A percentile compares a stretch with the other conserved stretches of the same genome.
phyloP scores from a whole-genome alignment of 495 filamentous ascomycete genomes.

The Lichina pygmaea region DNA sequence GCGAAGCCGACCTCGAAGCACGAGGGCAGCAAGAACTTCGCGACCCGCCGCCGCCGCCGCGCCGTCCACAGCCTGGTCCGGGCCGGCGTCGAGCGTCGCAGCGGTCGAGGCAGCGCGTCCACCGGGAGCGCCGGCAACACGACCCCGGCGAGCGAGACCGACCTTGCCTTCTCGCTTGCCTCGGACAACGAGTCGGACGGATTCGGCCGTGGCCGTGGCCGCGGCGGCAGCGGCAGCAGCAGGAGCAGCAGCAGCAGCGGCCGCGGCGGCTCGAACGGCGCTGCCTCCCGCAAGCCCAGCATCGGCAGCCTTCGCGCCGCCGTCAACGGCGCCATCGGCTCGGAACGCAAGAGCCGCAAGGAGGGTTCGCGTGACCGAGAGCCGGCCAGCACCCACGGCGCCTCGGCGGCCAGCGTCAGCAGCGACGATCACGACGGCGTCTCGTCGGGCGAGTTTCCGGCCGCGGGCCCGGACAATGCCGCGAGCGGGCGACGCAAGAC shows the following conservation, averaged over 20 bases:
- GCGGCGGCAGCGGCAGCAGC: slow-evolving; percentile 50
- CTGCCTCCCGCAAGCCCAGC: slow-evolving; percentile 51
- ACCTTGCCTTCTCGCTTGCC: slow-evolving; percentile 40
- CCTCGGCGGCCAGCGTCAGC: slow-evolving; percentile 33
- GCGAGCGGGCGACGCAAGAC: slow-evolving; percentile 39
- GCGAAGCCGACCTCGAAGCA: slow-evolving; percentile 79
- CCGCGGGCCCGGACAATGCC: not conserved
- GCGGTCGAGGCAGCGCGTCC: slow-evolving; percentile 30
- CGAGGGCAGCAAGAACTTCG: slow-evolving; percentile 97
- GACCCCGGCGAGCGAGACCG: slow-evolving; percentile 72
- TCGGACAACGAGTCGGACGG: slow-evolving; percentile 59
- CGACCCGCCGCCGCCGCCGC: slow-evolving; percentile 71
- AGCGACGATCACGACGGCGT: slow-evolving; percentile 23
- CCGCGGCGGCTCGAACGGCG: slow-evolving; percentile 37
- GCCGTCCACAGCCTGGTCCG: slow-evolving; percentile 79
- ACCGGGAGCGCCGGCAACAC: slow-evolving; percentile 45
- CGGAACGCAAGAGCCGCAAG: slow-evolving; percentile 42
- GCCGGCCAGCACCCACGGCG: slow-evolving; percentile 18
- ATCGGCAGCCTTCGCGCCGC: slow-evolving; percentile 55
- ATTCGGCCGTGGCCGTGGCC: slow-evolving; percentile 55
- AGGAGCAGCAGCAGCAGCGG: slow-evolving; percentile 52
- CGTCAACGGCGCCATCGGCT: slow-evolving; percentile 63
- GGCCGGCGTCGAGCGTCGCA: slow-evolving; percentile 66
- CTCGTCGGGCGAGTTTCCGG: slow-evolving; percentile 21
- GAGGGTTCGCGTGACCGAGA: slow-evolving; percentile 32